A percentile compares a stretch with the other conserved stretches of the same genome.
Evolutionary conservation across 768 basidiomycete species (phyloP).

Genomic region (Suillus luteus): DNA sequence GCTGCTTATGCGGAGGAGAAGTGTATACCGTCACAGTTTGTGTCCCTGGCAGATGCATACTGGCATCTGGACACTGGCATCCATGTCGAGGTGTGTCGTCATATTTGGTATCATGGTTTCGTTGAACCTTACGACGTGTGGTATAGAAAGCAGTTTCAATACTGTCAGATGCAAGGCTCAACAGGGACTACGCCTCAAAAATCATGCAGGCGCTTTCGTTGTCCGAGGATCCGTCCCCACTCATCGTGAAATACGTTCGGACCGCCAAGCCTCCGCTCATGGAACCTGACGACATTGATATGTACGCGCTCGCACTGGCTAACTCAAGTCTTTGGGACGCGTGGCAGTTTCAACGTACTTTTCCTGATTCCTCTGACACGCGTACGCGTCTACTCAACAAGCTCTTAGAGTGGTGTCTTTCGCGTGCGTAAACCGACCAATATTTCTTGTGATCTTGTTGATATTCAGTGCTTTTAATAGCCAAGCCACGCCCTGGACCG

Average conservation of each 20-base stretch:
- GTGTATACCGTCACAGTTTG: slow-evolving; percentile 77
- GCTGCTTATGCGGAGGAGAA: slow-evolving; percentile 46
- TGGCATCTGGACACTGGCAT: slow-evolving; percentile 77
- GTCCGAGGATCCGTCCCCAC: slow-evolving; percentile 45
- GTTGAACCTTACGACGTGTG: background rate
- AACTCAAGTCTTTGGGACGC: slow-evolving; percentile 67
- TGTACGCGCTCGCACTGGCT: slow-evolving; percentile 69
- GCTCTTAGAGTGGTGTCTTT: slow-evolving; percentile 67
- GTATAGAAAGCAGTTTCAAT: slow-evolving; percentile 69
- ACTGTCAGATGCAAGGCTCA: slow-evolving; percentile 73
- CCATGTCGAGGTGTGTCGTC: slow-evolving; percentile 57
- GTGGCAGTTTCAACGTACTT: slow-evolving; percentile 75
- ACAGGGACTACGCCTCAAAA: slow-evolving; percentile 77
- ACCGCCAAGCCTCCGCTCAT: slow-evolving; percentile 72
- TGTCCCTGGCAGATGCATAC: slow-evolving; percentile 78
- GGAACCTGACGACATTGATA: slow-evolving; percentile 68
- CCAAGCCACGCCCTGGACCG: slow-evolving; percentile 56
- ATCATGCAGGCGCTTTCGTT: slow-evolving; percentile 60
- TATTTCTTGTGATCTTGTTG: background rate
- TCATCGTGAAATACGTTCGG: slow-evolving; percentile 73
- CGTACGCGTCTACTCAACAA: slow-evolving; percentile 58
- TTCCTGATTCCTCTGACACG: slow-evolving; percentile 57
- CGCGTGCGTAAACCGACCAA: slow-evolving; percentile 50
- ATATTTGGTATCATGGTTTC: background rate
- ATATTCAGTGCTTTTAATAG: slow-evolving; percentile 36